Evolutionary conservation across 176 grass and related monocot genomes (phyloP), one percentile per base, ranked within the genome.

Genomic region (Metroxylon sagu): DNA sequence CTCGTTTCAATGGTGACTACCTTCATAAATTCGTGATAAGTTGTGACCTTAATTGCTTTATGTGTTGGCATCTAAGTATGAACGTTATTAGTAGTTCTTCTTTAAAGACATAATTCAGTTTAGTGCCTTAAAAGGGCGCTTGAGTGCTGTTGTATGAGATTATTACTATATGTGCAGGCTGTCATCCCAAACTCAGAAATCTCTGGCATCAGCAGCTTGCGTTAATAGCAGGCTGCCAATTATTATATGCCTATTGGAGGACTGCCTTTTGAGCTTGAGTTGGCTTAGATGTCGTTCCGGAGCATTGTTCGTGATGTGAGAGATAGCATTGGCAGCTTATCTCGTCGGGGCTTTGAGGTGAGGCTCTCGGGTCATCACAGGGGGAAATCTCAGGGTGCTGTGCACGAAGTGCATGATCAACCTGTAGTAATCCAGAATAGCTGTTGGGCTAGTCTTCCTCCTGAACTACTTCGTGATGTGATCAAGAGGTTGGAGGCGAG

Each of bases 391-490:
- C 86, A 85, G 57, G 74, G 74, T 72, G 77, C 81, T 68, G 81
- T 89, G 49, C 77, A 89, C 64, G 81, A 85, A 70, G 56, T 85
- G 48, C 77, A 78, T 3, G 81, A 89, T 48, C 87, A 73, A 15
- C 51, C 60, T 18, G 58, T 67, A 62, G 60, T 80, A 59, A 64
- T 74, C 53, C 83, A 91, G 61, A 82, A 62, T 19, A 80, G 69
- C 52, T 74, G 69, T 26, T 91, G 87, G 87, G 79, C 75, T 67
- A 79, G 56, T 43, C 72, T 91, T 62, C 87, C 87, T 59, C 72
- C 75, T 26, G 83, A 90, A 72, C 74, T 90, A 54, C 78, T 90
- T 39, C 71, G 25, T 56, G 87, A 90, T 82, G 64, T 90, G 31
- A 82, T 90, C 23, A 81, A 73, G 62, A 82, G 87, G 79, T 51